Conservation (phyloP, 208 protist genomes). For the Wallacemonas sp. region DNA sequence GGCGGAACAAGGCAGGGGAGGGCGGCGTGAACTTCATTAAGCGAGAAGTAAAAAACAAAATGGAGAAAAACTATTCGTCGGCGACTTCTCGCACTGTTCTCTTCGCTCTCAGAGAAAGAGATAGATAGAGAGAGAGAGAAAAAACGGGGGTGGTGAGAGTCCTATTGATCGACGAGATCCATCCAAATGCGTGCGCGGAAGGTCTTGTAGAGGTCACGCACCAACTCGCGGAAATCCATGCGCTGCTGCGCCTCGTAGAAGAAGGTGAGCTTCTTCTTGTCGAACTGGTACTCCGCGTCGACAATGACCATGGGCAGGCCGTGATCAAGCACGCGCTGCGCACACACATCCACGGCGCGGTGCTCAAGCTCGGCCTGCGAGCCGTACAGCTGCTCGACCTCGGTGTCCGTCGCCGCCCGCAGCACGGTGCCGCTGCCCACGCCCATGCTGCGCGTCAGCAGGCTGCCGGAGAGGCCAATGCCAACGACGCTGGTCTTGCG, state of each 20-base stretch:
- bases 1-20: no score
- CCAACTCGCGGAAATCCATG: slow-evolving; percentile 89
- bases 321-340: slow-evolving; percentile 80
- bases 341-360: slow-evolving; percentile 79
- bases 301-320: slow-evolving; percentile 86
- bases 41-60: no score
- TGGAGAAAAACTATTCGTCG: no score
- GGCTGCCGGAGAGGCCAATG: slow-evolving; percentile 60
- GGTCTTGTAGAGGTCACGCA: slow-evolving; percentile 88
- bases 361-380: slow-evolving; percentile 80
- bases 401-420: slow-evolving; percentile 52
- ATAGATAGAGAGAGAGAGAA: background rate
- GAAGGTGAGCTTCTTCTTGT: slow-evolving; percentile 92
- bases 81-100: no score
- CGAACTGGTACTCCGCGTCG: slow-evolving; percentile 93
- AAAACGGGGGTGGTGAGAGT: background rate
- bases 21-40: no score
- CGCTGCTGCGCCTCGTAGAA: slow-evolving; percentile 89
- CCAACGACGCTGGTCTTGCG: slow-evolving; percentile 38
- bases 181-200: slow-evolving; percentile 92
- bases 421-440: slow-evolving; percentile 82
- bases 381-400: slow-evolving; percentile 74
- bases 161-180: slow-evolving; percentile 70
- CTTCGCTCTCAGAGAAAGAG: no score
- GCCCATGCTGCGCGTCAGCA: slow-evolving; percentile 61